phyloP scores from a whole-genome alignment of 352 stramenopile species.

The Albugo laibachii region DNA sequence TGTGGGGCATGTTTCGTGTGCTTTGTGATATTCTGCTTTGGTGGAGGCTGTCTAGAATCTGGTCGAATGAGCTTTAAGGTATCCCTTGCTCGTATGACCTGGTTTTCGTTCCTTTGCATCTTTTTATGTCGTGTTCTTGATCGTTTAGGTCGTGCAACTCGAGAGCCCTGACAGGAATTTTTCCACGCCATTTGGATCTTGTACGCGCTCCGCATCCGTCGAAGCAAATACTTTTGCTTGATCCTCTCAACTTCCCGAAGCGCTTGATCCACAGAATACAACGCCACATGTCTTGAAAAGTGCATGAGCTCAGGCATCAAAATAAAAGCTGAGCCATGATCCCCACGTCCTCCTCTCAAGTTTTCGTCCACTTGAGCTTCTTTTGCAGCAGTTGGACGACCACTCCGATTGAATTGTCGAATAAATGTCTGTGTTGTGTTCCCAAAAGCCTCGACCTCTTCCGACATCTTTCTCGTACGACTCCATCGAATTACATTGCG shows the following conservation, averaged over 20 bases:
- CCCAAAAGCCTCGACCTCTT: slow-evolving; percentile 37
- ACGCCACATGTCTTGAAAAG: slow-evolving; percentile 42
- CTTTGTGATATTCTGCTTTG: too few relatives aligned
- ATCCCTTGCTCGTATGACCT: too few relatives aligned
- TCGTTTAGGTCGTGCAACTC: too few relatives aligned
- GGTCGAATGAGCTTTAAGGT: too few relatives aligned
- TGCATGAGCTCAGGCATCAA: slow-evolving; percentile 34
- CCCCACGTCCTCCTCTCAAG: too few relatives aligned
- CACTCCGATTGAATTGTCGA: slow-evolving; percentile 17
- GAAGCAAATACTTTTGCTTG: slow-evolving; percentile 26
- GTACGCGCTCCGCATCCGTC: slow-evolving; percentile 20
- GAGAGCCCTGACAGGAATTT: too few relatives aligned
- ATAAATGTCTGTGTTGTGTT: slow-evolving; percentile 29
- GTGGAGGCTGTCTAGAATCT: too few relatives aligned
- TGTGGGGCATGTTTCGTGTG: too few relatives aligned
- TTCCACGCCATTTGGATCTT: slow-evolving; percentile 22
- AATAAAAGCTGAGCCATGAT: slow-evolving; percentile 7
- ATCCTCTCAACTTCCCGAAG: slow-evolving; percentile 31
- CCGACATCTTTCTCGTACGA: slow-evolving; percentile 24
- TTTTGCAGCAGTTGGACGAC: slow-evolving; percentile 2
- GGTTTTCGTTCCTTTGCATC: too few relatives aligned
- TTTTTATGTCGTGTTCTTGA: too few relatives aligned
- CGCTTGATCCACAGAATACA: slow-evolving; percentile 45
- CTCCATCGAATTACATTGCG: slow-evolving; percentile 30
- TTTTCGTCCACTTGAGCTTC: background rate